Evolutionary conservation across 257 asterid genomes (phyloP).

Genomic region (Asclepias syriaca): DNA sequence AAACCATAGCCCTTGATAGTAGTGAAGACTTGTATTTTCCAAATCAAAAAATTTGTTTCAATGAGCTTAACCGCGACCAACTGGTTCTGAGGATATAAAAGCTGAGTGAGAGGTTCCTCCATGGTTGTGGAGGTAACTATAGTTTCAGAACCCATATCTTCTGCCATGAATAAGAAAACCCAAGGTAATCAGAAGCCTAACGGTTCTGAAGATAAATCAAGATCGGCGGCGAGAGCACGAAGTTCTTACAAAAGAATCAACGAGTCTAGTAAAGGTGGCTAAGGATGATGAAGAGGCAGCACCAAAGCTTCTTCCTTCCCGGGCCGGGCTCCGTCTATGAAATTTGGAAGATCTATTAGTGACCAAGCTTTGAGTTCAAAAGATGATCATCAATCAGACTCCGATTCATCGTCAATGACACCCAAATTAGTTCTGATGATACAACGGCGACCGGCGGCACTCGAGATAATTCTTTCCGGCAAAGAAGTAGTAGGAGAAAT

Average conservation of each 20-base stretch:
- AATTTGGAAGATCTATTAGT: slow-evolving; percentile 46
- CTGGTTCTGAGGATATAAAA: too few relatives aligned
- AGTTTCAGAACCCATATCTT: too few relatives aligned
- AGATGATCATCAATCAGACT: slow-evolving; percentile 9
- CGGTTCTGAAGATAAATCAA: too few relatives aligned
- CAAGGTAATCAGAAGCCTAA: too few relatives aligned
- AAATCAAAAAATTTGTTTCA: too few relatives aligned
- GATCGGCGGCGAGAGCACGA: too few relatives aligned
- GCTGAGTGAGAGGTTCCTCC: too few relatives aligned
- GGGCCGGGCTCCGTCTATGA: slow-evolving; percentile 23
- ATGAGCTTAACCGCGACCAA: too few relatives aligned
- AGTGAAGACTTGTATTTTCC: too few relatives aligned
- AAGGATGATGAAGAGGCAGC: not conserved
- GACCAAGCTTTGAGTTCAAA: slow-evolving; percentile 44
- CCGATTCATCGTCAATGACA: slow-evolving; percentile 23
- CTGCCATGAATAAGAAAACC: too few relatives aligned
- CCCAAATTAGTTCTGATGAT: slow-evolving; percentile 47
- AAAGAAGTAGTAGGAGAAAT: slow-evolving; percentile 36
- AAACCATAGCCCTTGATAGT: too few relatives aligned
- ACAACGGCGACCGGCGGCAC: slow-evolving; percentile 23
- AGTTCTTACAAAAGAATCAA: slow-evolving; percentile 1
- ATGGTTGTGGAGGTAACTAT: too few relatives aligned
- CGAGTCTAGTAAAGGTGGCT: not conserved
- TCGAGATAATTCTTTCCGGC: slow-evolving; percentile 61
- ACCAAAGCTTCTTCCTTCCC: slow-evolving; percentile 15